These are phyloP conservation scores for Phlyctochytrium arcticum DNA, from an alignment of 192 early-diverging fungal species.

Conservation along the genomic window DNA sequence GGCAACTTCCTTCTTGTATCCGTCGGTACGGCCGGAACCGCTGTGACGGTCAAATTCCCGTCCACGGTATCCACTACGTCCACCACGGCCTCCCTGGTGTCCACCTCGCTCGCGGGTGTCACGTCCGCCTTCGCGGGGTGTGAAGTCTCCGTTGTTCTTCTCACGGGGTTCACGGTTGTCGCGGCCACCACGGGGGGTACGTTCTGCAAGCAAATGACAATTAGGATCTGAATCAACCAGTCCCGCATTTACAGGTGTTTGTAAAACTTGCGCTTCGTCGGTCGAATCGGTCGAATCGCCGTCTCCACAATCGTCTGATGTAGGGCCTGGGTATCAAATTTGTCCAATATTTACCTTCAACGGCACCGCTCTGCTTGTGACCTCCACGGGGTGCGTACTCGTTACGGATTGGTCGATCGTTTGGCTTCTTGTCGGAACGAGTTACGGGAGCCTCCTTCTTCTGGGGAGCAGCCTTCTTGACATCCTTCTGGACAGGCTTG, in stretches of 20 bases:
- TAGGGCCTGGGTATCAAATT: not conserved
- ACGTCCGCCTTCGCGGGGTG: slow-evolving; percentile 19
- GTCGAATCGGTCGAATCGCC: too few species aligned
- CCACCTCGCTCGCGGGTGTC: slow-evolving; percentile 30
- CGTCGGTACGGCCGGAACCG: slow-evolving; percentile 71
- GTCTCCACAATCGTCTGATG: too few species aligned
- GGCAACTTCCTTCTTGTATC: slow-evolving; percentile 83
- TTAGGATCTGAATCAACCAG: too few species aligned
- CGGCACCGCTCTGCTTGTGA: slow-evolving; percentile 24
- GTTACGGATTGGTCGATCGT: slow-evolving; percentile 18
- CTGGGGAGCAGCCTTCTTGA: slow-evolving; percentile 19
- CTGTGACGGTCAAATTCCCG: slow-evolving; percentile 85
- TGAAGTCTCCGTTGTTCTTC: slow-evolving; percentile 28
- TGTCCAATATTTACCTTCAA: slow-evolving; percentile 10
- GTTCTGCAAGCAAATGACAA: too few species aligned
- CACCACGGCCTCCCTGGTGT: slow-evolving; percentile 18
- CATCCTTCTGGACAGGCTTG: slow-evolving; percentile 21
- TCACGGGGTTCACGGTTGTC: slow-evolving; percentile 31
- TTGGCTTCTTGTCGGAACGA: slow-evolving; percentile 23
- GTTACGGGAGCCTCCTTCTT: slow-evolving; percentile 14
- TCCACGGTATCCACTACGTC: slow-evolving; percentile 54
- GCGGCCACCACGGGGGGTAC: slow-evolving; percentile 9
- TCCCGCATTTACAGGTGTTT: too few species aligned
- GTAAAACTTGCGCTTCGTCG: too few species aligned
- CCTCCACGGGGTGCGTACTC: slow-evolving; percentile 29